Conservation (phyloP, 140 eudicot species). For the Oenanthe javanica region DNA sequence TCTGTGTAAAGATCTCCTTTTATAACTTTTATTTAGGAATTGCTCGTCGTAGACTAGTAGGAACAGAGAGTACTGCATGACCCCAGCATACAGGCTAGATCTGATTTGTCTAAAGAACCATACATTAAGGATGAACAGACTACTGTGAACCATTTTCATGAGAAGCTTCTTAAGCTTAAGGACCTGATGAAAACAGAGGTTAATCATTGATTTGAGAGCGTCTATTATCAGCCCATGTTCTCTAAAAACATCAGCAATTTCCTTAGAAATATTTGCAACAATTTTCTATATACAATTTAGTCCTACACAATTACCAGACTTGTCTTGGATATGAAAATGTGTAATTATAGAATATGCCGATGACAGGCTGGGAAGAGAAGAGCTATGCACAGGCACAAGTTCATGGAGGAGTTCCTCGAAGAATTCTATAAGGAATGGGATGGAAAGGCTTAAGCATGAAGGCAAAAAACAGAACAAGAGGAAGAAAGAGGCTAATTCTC, state of each 20-base stretch:
- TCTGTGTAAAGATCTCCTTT: neutral
- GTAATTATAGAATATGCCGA: neutral
- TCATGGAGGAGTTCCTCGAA: slow-evolving; percentile 77
- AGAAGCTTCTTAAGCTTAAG: slow-evolving; percentile 87
- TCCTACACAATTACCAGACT: neutral
- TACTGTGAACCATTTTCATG: slow-evolving; percentile 87
- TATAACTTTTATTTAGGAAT: slow-evolving; percentile 39
- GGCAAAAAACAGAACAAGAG: neutral
- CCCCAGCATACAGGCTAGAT: slow-evolving; percentile 67
- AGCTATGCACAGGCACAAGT: slow-evolving; percentile 81
- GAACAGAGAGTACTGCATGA: slow-evolving; percentile 72
- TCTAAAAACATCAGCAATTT: neutral
- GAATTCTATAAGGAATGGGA: slow-evolving; percentile 89
- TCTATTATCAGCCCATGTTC: neutral
- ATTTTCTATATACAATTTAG: neutral
- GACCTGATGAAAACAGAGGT: slow-evolving; percentile 92
- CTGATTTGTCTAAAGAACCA: slow-evolving; percentile 65
- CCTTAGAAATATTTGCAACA: neutral
- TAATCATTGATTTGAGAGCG: neutral
- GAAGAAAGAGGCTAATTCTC: neutral
- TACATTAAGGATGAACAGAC: slow-evolving; percentile 88
- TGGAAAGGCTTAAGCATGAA: slow-evolving; percentile 51
- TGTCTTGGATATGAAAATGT: neutral
- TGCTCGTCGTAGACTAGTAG: slow-evolving; percentile 98
- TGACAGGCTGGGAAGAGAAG: slow-evolving; percentile 74